Evolutionary conservation across 2,329 filamentous ascomycete species (phyloP).

Genomic region (Ophiostoma montium): DNA sequence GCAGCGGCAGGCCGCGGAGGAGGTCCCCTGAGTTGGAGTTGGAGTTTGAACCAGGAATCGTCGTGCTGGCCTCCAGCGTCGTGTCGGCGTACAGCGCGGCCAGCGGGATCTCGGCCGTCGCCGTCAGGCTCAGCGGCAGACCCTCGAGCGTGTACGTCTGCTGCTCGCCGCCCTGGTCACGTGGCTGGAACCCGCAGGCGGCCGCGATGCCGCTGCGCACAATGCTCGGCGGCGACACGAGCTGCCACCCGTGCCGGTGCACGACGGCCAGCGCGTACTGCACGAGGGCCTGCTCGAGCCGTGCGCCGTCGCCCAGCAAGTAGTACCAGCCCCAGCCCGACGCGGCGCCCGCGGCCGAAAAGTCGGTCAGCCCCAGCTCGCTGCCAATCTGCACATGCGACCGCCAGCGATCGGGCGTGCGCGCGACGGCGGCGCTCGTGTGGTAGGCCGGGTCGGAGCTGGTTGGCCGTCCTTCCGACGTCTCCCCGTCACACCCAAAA

Average conservation of each 20-base stretch:
- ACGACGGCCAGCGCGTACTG: conserved; percentile 71
- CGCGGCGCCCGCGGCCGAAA: conserved; percentile 63
- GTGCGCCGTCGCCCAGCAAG: conserved; percentile 76
- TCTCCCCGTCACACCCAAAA: conserved; percentile 57
- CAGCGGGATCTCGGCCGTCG: conserved; percentile 88
- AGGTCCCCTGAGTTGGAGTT: conserved; percentile 61
- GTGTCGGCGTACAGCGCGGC: conserved; percentile 76
- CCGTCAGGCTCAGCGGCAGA: conserved; percentile 63
- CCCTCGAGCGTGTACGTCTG: conserved; percentile 74
- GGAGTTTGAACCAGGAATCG: neutral
- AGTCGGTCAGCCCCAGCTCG: conserved; percentile 82
- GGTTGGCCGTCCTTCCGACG: conserved; percentile 10
- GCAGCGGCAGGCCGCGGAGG: conserved; percentile 65
- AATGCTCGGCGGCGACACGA: conserved; percentile 73
- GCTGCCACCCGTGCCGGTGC: conserved; percentile 59
- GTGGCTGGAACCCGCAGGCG: conserved; percentile 87
- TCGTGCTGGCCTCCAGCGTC: conserved; percentile 48
- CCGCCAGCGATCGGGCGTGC: conserved; percentile 29
- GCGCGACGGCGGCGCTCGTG: neutral
- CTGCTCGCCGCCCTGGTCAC: conserved; percentile 80
- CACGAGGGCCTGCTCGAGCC: conserved; percentile 87
- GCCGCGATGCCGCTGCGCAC: conserved; percentile 85
- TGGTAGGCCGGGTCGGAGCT: neutral
- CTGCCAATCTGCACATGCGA: conserved; percentile 80
- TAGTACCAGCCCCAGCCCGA: conserved; percentile 98